Evolutionary conservation across 371 early-diverging fungal species (phyloP).

Genomic region (Mortierella sp.): DNA sequence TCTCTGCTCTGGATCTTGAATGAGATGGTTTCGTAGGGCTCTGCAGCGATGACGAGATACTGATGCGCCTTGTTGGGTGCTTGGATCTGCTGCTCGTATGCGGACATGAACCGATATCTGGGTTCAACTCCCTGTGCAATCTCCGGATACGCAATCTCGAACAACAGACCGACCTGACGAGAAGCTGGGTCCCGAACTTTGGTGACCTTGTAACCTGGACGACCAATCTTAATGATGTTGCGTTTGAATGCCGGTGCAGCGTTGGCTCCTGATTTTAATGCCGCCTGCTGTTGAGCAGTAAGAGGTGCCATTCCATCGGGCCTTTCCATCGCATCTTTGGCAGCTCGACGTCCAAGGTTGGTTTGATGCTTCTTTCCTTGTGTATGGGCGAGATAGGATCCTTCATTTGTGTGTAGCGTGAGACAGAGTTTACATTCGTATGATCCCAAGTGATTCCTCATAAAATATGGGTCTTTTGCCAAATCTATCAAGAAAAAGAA

Average conservation of each 20-base stretch:
- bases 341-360: constrained; percentile 93
- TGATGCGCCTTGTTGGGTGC: constrained; percentile 90
- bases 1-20: constrained; percentile 96
- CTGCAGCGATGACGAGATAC: constrained; percentile 95
- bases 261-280: constrained; percentile 19
- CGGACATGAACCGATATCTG: constrained; percentile 97
- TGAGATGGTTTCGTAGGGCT: constrained; percentile 96
- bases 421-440: constrained; percentile 98
- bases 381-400: constrained; percentile 96
- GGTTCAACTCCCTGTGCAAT: constrained; percentile 83
- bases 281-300: constrained; percentile 49
- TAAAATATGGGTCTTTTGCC: constrained; percentile 97
- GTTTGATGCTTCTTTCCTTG: constrained; percentile 99
- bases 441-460: constrained; percentile 97
- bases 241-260: constrained; percentile 66
- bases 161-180: constrained; percentile 90
- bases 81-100: constrained; percentile 95
- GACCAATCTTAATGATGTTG: constrained; percentile 93
- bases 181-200: constrained; percentile 93
- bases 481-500: constrained; percentile 68
- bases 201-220: constrained; percentile 97
- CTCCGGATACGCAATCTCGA: constrained; percentile 95
- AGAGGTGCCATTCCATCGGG: constrained; percentile 65
- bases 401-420: constrained; percentile 96
- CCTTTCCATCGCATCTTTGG: constrained; percentile 87